Conservation (phyloP, 371 early-diverging fungal genomes). For the Mucor irregularis region DNA sequence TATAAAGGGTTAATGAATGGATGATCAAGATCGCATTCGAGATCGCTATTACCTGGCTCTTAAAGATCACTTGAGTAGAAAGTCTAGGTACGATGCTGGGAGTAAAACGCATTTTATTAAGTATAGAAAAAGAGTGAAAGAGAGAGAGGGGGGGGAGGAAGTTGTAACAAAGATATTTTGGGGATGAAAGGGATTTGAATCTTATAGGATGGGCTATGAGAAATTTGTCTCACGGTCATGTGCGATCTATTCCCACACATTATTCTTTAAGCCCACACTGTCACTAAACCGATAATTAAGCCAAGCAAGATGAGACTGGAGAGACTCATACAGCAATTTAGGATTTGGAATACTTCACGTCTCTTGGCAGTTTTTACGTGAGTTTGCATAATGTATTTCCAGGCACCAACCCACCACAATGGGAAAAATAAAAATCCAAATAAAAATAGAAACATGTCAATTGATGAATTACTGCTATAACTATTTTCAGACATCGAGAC, state of each 20-base stretch:
- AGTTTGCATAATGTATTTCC: conserved; percentile 7
- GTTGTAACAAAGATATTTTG: background rate
- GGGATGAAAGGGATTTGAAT: background rate
- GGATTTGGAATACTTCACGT: conserved; percentile 9
- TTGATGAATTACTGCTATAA: background rate
- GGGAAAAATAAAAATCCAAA: conserved; percentile 31
- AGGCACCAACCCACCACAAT: conserved; percentile 27
- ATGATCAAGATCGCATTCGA: too few relatives aligned
- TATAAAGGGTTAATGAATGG: background rate
- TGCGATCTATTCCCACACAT: background rate
- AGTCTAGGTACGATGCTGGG: conserved; percentile 3
- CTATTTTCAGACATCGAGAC: too few relatives aligned
- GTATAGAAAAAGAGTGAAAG: background rate
- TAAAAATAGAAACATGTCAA: conserved; percentile 17
- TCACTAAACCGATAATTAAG: conserved; percentile 13
- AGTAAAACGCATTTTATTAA: conserved; percentile 2
- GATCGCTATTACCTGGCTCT: background rate
- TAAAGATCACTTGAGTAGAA: background rate
- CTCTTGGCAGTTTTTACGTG: background rate
- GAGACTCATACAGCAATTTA: conserved; percentile 18
- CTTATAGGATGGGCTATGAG: background rate
- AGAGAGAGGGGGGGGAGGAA: background rate
- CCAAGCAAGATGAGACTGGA: conserved; percentile 17
- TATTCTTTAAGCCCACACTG: conserved; percentile 3
- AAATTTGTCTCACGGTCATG: conserved; percentile 24